A percentile compares a stretch with the other conserved stretches of the same genome.
phyloP scores from a whole-genome alignment of 495 filamentous ascomycete species.

The Patellaria atrata region DNA sequence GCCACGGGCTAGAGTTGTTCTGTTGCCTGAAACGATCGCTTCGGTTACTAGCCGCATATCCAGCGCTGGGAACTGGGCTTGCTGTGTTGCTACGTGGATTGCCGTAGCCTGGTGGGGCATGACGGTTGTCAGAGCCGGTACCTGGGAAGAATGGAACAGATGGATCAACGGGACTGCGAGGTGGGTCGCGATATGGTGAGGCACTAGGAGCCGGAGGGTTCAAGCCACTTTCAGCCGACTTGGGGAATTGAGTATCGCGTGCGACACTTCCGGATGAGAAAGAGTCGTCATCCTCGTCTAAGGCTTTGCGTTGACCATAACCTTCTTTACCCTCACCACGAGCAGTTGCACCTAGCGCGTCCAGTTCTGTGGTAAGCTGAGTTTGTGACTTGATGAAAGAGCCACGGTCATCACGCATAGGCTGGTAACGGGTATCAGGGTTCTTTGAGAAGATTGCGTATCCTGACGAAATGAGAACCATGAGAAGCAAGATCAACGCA shows the following conservation, averaged over 20 bases:
- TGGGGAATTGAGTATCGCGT: constrained; percentile 6
- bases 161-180: constrained; percentile 47
- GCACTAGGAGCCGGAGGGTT: constrained; percentile 1
- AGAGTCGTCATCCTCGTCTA: constrained; percentile 44
- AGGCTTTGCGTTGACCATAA: constrained; percentile 51
- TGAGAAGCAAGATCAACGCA: constrained; percentile 67
- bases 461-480: constrained; percentile 73
- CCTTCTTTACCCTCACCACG: constrained; percentile 65
- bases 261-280: constrained; percentile 9
- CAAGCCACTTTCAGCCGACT: constrained; percentile 10
- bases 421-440: constrained; percentile 89
- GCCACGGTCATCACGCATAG: constrained; percentile 89
- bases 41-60: constrained; percentile 12
- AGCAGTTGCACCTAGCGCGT: constrained; percentile 84
- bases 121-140: constrained; percentile 22
- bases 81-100: constrained; percentile 8
- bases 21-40: constrained; percentile 31
- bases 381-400: constrained; percentile 98
- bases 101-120: constrained; percentile 26
- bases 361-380: constrained; percentile 78
- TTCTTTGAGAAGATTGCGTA: constrained; percentile 85
- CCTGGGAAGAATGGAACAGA: constrained; percentile 48
- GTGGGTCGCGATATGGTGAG: constrained; percentile 25
- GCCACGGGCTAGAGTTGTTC: constrained; percentile 50
- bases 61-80: constrained; percentile 9